Evolutionary conservation across 306 rosid species (phyloP), one percentile per base, ranked within the genome.

Genomic region (Glycine soja): DNA sequence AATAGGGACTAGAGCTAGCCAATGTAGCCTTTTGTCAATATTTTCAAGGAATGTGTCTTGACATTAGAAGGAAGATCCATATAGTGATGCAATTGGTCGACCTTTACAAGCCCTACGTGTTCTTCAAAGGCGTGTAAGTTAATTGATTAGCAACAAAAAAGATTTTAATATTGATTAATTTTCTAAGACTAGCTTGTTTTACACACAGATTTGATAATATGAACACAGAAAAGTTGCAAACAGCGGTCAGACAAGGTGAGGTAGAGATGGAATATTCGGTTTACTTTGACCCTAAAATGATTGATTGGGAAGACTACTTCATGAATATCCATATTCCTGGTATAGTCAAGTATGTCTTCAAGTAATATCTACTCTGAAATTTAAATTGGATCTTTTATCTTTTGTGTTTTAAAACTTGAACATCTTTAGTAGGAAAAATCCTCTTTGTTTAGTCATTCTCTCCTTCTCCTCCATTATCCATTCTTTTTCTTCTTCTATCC

Each of bases 281-380:
- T 74, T 87, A 84, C 82, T 89, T 89, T 71, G 98, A 94, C n/a
- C 90, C 97, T 0, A 90, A 85, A 38, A 6, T 46, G 2, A 85
- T 92, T 54, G 66, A 92, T 3, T 94, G 97, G 97, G 92, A 92
- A 0, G 93, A 94, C 14, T 94, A 92, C 85, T 85, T 94, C 68
- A 0, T 89, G 79, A 88, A 84, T 68, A 16, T 57, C 30, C 97
- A 94, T 72, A 32, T 92, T 59, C 79, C 91, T 12, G 94, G 98
- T 3, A 56, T 90, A 3, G 96, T 94, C 48, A 92, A 90, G 69
- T 84, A 94, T 72, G 81, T 77, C 45, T 74, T 88, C 74, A 92
- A 89, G 82, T 93, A 79, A 91, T 59, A 11, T 10, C 0, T 10
- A 14, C 10, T 19, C 3, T 9, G 16, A 8, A 63, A 47, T 64